phyloP scores from a whole-genome alignment of 2,329 filamentous ascomycete species.

The Aureobasidium sp. region DNA sequence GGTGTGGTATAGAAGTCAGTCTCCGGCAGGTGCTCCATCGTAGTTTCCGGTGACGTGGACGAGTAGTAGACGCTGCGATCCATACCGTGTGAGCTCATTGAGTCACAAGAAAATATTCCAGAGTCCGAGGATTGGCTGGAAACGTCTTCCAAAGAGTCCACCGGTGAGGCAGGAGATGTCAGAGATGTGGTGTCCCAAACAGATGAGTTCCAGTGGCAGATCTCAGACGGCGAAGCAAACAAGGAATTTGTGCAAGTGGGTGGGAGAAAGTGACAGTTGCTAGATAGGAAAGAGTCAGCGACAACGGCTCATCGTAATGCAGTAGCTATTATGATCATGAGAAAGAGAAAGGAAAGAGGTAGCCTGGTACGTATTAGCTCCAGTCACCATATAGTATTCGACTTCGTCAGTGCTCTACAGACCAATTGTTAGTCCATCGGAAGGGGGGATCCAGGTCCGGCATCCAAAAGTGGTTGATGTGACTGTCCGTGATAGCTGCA shows the following conservation, averaged over 20 bases:
- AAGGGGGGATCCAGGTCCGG: not conserved
- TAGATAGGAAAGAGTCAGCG: conserved; percentile 9
- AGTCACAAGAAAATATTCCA: conserved; percentile 11
- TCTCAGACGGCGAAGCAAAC: conserved; percentile 14
- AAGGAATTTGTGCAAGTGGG: conserved; percentile 12
- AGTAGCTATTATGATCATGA: not conserved
- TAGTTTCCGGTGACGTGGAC: conserved; percentile 24
- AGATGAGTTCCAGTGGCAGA: conserved; percentile 16
- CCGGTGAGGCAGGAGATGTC: conserved; percentile 15
- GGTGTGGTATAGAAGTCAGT: conserved; percentile 23
- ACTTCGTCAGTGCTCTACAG: not conserved
- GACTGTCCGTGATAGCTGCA: not conserved
- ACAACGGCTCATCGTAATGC: not conserved
- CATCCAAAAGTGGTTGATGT: not conserved
- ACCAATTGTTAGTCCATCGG: not conserved
- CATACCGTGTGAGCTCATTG: conserved; percentile 33
- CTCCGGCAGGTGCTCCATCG: conserved; percentile 25
- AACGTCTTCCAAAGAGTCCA: conserved; percentile 6
- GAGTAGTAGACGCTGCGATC: conserved; percentile 31
- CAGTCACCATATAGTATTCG: not conserved
- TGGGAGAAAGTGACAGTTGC: conserved; percentile 15
- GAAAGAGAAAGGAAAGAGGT: not conserved
- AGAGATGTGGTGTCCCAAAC: conserved; percentile 12
- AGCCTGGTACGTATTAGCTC: conserved; percentile 9
- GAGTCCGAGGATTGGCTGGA: conserved; percentile 13